These are phyloP conservation scores for Colletotrichum sp. DNA, from an alignment of 2,329 filamentous ascomycete species.

Conservation along the genomic window DNA sequence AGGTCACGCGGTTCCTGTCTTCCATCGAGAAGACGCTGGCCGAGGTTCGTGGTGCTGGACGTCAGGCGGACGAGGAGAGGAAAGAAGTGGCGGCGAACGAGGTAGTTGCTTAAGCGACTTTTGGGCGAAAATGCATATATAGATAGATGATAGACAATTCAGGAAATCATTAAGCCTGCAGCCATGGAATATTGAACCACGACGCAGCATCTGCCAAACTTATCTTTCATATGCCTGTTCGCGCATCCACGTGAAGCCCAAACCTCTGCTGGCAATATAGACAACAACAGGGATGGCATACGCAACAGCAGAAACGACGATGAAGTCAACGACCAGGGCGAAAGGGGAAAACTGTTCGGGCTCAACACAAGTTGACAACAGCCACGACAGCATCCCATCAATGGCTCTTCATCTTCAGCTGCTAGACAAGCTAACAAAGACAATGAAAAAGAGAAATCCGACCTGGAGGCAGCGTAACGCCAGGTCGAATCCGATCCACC, in stretches of 20 bases:
- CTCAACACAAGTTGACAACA: neutral
- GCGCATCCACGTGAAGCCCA: too few relatives aligned
- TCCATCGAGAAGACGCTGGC: constrained; percentile 62
- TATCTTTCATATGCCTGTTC: neutral
- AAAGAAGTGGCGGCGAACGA: constrained; percentile 39
- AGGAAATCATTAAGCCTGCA: neutral
- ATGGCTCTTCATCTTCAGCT: neutral
- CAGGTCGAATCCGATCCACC: neutral
- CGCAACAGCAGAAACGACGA: neutral
- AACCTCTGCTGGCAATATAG: too few relatives aligned
- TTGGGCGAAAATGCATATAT: neutral
- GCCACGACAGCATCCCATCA: neutral
- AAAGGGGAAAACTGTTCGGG: neutral
- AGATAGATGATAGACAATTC: constrained; percentile 5
- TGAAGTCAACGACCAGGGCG: neutral
- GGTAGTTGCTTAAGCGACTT: constrained; percentile 37
- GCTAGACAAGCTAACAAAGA: neutral
- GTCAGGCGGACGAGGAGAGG: constrained; percentile 36
- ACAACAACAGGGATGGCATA: too few relatives aligned
- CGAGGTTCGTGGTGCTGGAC: constrained; percentile 44
- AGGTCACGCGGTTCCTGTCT: constrained; percentile 79
- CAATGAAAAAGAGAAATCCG: neutral
- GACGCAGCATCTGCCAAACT: neutral
- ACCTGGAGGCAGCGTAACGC: neutral
- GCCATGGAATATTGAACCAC: neutral